A percentile compares a stretch with the other conserved stretches of the same genome.
Evolutionary conservation across 129 eudicot species (phyloP).

Genomic region (Silybum marianum): DNA sequence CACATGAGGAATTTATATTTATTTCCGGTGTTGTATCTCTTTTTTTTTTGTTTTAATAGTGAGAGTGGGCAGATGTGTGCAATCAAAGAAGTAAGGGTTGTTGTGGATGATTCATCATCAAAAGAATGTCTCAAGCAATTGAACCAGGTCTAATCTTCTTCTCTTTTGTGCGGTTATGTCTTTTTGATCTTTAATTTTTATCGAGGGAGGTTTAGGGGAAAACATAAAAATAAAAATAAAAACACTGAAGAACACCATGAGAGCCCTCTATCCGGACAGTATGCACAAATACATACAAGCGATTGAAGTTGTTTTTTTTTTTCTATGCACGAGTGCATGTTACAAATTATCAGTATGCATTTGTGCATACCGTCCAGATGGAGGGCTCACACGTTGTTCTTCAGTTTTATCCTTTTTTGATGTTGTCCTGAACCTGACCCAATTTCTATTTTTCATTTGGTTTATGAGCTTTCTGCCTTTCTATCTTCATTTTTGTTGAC

Average conservation of each 20-base stretch:
- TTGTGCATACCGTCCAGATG: too few relatives aligned
- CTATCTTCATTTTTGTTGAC: background rate
- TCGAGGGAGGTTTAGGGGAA: too few relatives aligned
- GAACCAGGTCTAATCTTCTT: slow-evolving; percentile 55
- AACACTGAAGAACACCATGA: too few relatives aligned
- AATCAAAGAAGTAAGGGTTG: slow-evolving; percentile 67
- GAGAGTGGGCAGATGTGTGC: slow-evolving; percentile 86
- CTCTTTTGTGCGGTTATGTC: background rate
- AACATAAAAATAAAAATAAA: too few relatives aligned
- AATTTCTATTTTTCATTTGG: background rate
- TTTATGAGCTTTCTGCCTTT: background rate
- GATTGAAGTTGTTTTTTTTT: too few relatives aligned
- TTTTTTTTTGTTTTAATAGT: slow-evolving; percentile 34
- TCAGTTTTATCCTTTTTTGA: too few relatives aligned
- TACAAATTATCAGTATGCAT: too few relatives aligned
- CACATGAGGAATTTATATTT: background rate
- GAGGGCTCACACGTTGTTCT: too few relatives aligned
- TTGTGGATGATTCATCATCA: slow-evolving; percentile 61
- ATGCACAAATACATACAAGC: too few relatives aligned
- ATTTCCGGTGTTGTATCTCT: background rate
- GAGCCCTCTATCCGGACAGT: too few relatives aligned
- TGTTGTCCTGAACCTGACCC: slow-evolving; percentile 3
- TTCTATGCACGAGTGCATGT: too few relatives aligned
- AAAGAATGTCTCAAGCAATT: slow-evolving; percentile 75
- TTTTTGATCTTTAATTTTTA: too few relatives aligned